Base-by-base conservation (phyloP, 2,329 filamentous ascomycete species). In the Talaromyces sp. region DNA sequence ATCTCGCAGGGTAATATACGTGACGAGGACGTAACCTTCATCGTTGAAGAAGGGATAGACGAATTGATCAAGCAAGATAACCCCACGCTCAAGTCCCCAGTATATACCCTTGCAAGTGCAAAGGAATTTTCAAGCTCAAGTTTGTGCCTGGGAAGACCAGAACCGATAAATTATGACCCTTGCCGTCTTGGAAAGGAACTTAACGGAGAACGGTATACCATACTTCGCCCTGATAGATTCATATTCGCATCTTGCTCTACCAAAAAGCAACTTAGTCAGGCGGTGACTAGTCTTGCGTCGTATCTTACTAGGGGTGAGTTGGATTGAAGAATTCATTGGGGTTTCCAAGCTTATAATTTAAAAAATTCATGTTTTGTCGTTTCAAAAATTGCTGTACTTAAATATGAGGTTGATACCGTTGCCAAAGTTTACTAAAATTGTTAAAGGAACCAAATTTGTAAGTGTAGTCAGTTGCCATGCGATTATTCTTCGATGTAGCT, bases 201-300 rank as follows among this genome's bases (percentile, higher is more conserved):
- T 4, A 60, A 60, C 4, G 55, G 63, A 2, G 66, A 67, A 9
- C 64, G 63, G 51, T 76, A 69, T 64, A 66, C 72, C 8, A 67
- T 76, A 53, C 53, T 76, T 16, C 64, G 75, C 56, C 67, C 66
- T 1, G 74, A 76, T 60, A 66, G 73, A 1, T 72, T 75, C 55
- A 67, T 76, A 3, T 77, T 72, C 66, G 73, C 73, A 5, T 67
- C 69, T 4, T 75, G 71, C 62, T 57, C 64, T 16, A 67, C 63
- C 5, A 61, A 16, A 2, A 30, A 14, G 9, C 69, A 74, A 34
- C 63, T 75, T 2, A n/a, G 27, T 7, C 16, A 47, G 33, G 36
- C 58, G 14, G 30, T 55, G 28, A 16, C 16, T 5, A 23, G 6
- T 47, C 36, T 60, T 4, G 51, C 27, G n/a, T 31, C 51, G 58